Percentiles rank a stretch among this genome's conserved stretches.
Evolutionary conservation across 2,329 filamentous ascomycete species (phyloP).

Genomic region (Colletotrichum neosansevieriae): DNA sequence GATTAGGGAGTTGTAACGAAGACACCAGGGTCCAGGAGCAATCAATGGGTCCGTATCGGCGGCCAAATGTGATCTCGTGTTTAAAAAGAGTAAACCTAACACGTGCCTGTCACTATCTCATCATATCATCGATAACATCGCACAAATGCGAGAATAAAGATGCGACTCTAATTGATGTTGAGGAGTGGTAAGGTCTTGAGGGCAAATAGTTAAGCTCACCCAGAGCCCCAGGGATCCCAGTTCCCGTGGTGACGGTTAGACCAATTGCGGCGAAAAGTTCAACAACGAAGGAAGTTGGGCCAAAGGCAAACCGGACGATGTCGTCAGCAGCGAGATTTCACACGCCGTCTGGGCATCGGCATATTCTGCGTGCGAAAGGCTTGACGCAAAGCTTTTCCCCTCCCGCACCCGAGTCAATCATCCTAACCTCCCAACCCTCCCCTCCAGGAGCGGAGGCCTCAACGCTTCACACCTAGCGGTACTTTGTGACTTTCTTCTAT

Average conservation of each 20-base stretch:
- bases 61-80: no score
- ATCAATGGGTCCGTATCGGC: no score
- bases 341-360: slow-evolving; percentile 1
- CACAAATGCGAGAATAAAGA: no score
- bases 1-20: no score
- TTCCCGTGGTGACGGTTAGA: background rate
- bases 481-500: background rate
- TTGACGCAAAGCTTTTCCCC: background rate
- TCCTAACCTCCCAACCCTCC: no score
- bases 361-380: background rate
- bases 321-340: slow-evolving; percentile 4
- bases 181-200: background rate
- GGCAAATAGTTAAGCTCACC: background rate
- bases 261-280: background rate
- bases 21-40: no score
- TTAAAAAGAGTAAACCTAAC: no score
- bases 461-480: no score
- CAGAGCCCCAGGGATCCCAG: background rate
- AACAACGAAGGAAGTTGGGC: background rate
- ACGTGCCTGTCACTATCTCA: no score
- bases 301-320: slow-evolving; percentile 18
- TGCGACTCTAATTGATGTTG: background rate
- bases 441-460: no score
- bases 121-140: no score
- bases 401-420: background rate